Conservation (phyloP, 106 monocot species). For the Phalaenopsis equestris region DNA sequence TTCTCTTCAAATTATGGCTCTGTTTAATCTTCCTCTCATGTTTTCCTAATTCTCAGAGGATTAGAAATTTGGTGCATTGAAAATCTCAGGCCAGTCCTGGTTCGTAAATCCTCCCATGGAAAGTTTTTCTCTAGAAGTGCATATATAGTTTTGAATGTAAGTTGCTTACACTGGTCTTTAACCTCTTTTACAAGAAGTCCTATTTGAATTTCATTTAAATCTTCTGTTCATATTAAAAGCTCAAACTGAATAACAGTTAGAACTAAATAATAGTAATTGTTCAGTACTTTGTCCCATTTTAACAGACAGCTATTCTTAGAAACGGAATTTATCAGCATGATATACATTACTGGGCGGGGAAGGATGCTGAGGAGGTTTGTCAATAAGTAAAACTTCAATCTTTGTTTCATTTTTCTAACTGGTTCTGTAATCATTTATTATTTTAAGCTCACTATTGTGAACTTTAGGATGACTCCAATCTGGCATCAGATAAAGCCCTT, state of each 20-base stretch:
- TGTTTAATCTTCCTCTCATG: not conserved
- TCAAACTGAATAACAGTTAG: not conserved
- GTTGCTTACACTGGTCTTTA: not conserved
- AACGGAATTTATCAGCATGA: constrained; percentile 5
- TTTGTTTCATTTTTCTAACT: not conserved
- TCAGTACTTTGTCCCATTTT: not conserved
- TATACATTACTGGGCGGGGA: constrained; percentile 11
- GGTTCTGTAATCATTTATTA: not conserved
- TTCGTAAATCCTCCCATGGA: constrained; percentile 56
- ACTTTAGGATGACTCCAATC: constrained; percentile 20
- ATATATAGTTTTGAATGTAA: constrained; percentile 73
- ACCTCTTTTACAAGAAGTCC: not conserved
- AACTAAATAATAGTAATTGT: not conserved
- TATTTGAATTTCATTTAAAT: not conserved
- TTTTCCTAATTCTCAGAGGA: constrained; percentile 7
- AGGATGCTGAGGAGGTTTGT: not conserved
- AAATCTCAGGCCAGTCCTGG: constrained; percentile 59
- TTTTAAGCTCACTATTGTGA: not conserved
- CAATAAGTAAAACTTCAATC: not conserved
- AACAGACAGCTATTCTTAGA: constrained; percentile 3
- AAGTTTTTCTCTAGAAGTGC: constrained; percentile 75
- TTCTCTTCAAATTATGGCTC: not conserved
- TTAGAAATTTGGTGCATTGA: constrained; percentile 80
- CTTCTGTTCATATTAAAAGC: not conserved
- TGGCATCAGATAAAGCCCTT: constrained; percentile 34